A percentile compares a stretch with the other conserved stretches of the same genome.
These are phyloP conservation scores for Alternaria longipes DNA, from an alignment of 2,329 filamentous ascomycete species.

Conservation along the genomic window DNA sequence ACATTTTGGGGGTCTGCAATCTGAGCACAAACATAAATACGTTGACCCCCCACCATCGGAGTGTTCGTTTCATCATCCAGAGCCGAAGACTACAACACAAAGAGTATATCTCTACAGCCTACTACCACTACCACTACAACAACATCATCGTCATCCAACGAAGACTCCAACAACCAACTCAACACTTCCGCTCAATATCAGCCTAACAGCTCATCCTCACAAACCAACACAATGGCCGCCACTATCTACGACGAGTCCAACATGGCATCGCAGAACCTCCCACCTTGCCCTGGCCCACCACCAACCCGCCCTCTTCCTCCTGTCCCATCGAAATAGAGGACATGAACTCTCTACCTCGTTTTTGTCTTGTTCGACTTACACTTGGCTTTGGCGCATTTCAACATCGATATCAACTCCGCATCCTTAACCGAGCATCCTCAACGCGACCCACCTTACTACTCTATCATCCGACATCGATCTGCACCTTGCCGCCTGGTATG, in stretches of 20 bases:
- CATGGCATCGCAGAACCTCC: slow-evolving; percentile 54
- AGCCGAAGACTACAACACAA: slow-evolving; percentile 29
- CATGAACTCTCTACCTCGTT: slow-evolving; percentile 6
- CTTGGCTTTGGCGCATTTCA: slow-evolving; percentile 38
- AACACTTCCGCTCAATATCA: slow-evolving; percentile 16
- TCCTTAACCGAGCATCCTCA: slow-evolving; percentile 19
- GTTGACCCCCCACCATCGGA: slow-evolving; percentile 39
- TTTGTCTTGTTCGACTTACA: slow-evolving; percentile 30
- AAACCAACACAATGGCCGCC: slow-evolving; percentile 43
- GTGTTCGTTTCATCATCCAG: slow-evolving; percentile 48
- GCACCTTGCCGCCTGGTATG: slow-evolving; percentile 29
- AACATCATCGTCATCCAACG: slow-evolving; percentile 12
- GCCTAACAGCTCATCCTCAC: slow-evolving; percentile 14
- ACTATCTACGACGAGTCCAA: slow-evolving; percentile 50
- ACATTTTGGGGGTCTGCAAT: slow-evolving; percentile 50
- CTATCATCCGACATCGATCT: slow-evolving; percentile 27
- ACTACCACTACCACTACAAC: slow-evolving; percentile 13
- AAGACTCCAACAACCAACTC: slow-evolving; percentile 14
- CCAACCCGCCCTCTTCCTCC: slow-evolving; percentile 59
- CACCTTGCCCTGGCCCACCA: slow-evolving; percentile 59
- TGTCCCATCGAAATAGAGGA: slow-evolving; percentile 54
- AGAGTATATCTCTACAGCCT: slow-evolving; percentile 27
- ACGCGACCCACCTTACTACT: slow-evolving; percentile 29
- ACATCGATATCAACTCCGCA: slow-evolving; percentile 32
- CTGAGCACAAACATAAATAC: slow-evolving; percentile 54